Conservation (phyloP, 2,329 filamentous ascomycete genomes). For the Colletotrichum sp. region DNA sequence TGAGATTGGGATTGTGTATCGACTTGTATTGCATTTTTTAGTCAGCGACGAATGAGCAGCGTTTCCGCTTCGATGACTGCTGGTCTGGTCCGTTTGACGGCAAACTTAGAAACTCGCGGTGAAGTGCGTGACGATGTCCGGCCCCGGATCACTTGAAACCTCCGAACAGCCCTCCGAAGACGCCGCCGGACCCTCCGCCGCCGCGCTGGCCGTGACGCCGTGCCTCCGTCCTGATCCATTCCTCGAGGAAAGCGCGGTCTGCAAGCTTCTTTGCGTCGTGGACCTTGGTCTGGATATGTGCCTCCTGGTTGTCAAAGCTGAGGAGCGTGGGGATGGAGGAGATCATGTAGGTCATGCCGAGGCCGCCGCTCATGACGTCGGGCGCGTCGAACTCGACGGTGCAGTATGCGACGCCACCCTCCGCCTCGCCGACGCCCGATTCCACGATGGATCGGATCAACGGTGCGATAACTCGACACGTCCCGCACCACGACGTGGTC, state of each 20-base stretch:
- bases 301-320: conserved; percentile 61
- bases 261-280: conserved; percentile 53
- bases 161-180: conserved; percentile 47
- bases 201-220: conserved; percentile 49
- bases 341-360: conserved; percentile 63
- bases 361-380: conserved; percentile 55
- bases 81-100: background rate
- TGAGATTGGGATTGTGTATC: conserved; percentile 32
- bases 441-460: conserved; percentile 53
- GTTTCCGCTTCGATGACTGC: background rate
- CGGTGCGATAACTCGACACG: conserved; percentile 56
- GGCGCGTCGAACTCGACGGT: conserved; percentile 62
- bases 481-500: conserved; percentile 63
- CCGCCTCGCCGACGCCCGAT: conserved; percentile 56
- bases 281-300: conserved; percentile 53
- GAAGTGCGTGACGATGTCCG: background rate
- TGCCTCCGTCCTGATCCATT: conserved; percentile 60
- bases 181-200: conserved; percentile 41
- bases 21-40: conserved; percentile 10
- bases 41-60: conserved; percentile 15
- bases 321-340: conserved; percentile 62
- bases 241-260: conserved; percentile 54
- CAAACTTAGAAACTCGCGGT: background rate
- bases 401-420: conserved; percentile 61
- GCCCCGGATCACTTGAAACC: conserved; percentile 23